Evolutionary conservation across 306 rosid species (phyloP), one percentile per base, ranked within the genome.

Genomic region (Herpetospermum pedunculosum): DNA sequence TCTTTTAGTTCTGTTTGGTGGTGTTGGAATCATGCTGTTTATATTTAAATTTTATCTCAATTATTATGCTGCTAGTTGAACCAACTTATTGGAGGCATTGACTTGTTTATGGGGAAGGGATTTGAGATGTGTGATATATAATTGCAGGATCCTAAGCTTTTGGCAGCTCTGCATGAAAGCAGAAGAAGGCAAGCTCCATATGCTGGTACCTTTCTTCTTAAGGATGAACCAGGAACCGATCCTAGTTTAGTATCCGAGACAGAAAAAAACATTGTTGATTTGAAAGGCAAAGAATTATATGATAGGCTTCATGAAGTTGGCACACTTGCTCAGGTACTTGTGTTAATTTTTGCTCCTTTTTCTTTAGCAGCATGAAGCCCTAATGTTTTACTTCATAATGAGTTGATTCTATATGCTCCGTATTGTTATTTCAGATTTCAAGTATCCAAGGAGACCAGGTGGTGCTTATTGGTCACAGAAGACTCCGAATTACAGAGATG

Each of bases 231-330:
- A 4, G 96, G 85, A 69, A 77, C 92, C 68, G 99, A 95, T 88
- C 85, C 96, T 15, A 88, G 85, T 76, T 23, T 78, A 59, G 86
- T 83, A 55, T 87, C 90, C 54, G 97, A 95, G 54, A 47, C 89
- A 11, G 99, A 91, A 53, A 95, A 91, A 80, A 89, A 30, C 79
- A 79, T 84, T 32, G 32, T 81, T 52, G 96, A 88, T 71, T 81
- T 95, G 52, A 91, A 87, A 80, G 99, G 99, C 46, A 91, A 95
- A 78, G 96, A 91, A 29, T 79, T 95, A 71, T 87, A 85, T 85
- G 81, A 85, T 67, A 95, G 99, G 59, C 97, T 95, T 79, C 96
- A 95, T 59, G 97, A 95, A 83, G 96, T 95, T 75, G 99, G 99
- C 73, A 95, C 99, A 23, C 97, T 95, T 81, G 99, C 99, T 18